These are phyloP conservation scores for Radiomyces spectabilis DNA, from an alignment of 192 early-diverging fungal genomes.

Conservation along the genomic window DNA sequence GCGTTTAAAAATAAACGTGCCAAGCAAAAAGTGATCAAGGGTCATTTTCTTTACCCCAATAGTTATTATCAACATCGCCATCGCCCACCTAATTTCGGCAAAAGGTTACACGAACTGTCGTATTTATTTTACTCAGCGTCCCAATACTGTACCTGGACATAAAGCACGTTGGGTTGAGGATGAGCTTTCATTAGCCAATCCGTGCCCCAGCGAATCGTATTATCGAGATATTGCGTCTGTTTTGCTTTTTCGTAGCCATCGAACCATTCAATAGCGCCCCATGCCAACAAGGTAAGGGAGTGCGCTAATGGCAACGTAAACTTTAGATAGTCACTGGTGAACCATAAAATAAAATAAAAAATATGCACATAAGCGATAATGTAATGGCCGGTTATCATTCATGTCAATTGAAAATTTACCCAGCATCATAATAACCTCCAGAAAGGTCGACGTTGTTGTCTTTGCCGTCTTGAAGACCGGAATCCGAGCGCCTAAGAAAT, in stretches of 20 bases:
- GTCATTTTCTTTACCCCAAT: conserved; percentile 50
- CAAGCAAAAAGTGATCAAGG: too few species aligned
- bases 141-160: conserved; percentile 47
- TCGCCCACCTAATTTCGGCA: conserved; percentile 28
- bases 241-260: conserved; percentile 43
- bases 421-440: conserved; percentile 33
- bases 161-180: conserved; percentile 39
- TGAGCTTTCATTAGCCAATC: conserved; percentile 57
- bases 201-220: conserved; percentile 50
- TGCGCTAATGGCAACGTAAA: conserved; percentile 55
- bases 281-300: conserved; percentile 34
- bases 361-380: too few species aligned
- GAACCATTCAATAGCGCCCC: conserved; percentile 49
- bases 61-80: conserved; percentile 41
- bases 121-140: too few species aligned
- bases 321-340: conserved; percentile 45
- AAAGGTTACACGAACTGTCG: neutral
- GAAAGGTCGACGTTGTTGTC: conserved; percentile 22
- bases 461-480: conserved; percentile 21
- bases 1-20: conserved; percentile 25
- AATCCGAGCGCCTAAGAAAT: conserved; percentile 24
- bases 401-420: too few species aligned
- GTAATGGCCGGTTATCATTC: too few species aligned
- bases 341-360: neutral
- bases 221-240: conserved; percentile 32